Percentiles rank a stretch among this genome's conserved stretches.
These are phyloP conservation scores for Rhododendron simsii DNA, from an alignment of 148 eudicot species.

Conservation along the genomic window DNA sequence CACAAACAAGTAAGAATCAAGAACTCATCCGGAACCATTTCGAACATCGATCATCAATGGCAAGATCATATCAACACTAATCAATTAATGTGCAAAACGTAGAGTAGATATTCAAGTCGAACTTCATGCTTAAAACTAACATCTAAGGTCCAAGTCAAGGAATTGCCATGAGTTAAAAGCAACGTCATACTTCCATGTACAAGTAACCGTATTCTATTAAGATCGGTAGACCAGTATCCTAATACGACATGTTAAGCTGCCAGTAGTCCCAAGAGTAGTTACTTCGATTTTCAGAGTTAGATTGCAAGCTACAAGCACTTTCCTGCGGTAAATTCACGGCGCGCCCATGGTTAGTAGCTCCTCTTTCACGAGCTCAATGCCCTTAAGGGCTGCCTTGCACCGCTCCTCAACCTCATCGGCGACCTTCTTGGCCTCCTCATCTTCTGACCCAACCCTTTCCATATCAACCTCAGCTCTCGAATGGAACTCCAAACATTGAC, in stretches of 20 bases:
- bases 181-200: too few species aligned
- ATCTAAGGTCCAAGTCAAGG: too few species aligned
- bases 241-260: too few species aligned
- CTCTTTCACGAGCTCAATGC: too few species aligned
- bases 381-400: too few species aligned
- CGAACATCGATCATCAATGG: neutral
- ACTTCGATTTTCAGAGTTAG: neutral
- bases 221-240: neutral
- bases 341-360: neutral
- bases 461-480: too few species aligned
- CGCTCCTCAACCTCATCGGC: too few species aligned
- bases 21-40: neutral
- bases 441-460: neutral
- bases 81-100: neutral
- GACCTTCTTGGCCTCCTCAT: neutral
- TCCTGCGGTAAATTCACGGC: neutral
- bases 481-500: neutral
- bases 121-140: neutral
- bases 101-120: neutral
- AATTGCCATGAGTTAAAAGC: too few species aligned
- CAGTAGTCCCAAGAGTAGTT: neutral
- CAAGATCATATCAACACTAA: neutral
- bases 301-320: neutral
- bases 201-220: too few species aligned
- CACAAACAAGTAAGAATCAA: neutral